Evolutionary conservation across 2,329 filamentous ascomycete genomes (phyloP), one percentile per base, ranked within the genome.

Genomic region (Allantophomopsis cytisporea): DNA sequence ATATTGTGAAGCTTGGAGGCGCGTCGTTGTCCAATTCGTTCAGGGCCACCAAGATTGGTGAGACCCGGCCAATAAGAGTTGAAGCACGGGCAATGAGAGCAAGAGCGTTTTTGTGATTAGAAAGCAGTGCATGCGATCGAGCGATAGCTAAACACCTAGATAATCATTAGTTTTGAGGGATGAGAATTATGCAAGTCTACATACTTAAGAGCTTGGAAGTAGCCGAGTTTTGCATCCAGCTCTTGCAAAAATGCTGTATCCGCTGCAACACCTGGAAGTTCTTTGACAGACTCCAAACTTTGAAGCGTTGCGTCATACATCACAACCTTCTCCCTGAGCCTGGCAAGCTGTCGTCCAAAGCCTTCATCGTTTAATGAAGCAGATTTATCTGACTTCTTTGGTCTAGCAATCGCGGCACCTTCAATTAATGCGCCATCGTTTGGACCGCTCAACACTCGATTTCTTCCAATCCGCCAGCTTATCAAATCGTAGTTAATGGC

Each of bases 401-500:
- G 56, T 35, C 60, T 61, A 2, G 59, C 58, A 17, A 59, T 55
- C 14, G 60, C 54, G 3, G 60, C 63, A 42, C 69, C 69, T 14
- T 71, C 67, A 15, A 72, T 59, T 13, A 70, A 59, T 13, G 84
- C 71, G 3, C 89, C 89, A 50, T 96, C 89, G 40, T 82, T 70
- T 6, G 73, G 65, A n/a, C 89, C 88, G 38, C 86, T 84, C 45
- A 98, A 65, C 0, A 94, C 81, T 39, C 91, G 73, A 59, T 98
- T 96, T 36, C 91, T 80, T 18, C 89, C 89, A 46, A 96, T 84
- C 57, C 91, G 75, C 88, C 88, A 96, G 54, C 85, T 88, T 41
- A 98, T 82, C 60, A 95, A 76, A 48, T 85, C 84, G 58, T 94
- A 96, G 59, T 91, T 94, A 41, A 96, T 85, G 2, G 89, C 87